A percentile compares a stretch with the other conserved stretches of the same genome.
Conservation (phyloP, 352 stramenopile species). For the Phytopythium mirpurense region DNA sequence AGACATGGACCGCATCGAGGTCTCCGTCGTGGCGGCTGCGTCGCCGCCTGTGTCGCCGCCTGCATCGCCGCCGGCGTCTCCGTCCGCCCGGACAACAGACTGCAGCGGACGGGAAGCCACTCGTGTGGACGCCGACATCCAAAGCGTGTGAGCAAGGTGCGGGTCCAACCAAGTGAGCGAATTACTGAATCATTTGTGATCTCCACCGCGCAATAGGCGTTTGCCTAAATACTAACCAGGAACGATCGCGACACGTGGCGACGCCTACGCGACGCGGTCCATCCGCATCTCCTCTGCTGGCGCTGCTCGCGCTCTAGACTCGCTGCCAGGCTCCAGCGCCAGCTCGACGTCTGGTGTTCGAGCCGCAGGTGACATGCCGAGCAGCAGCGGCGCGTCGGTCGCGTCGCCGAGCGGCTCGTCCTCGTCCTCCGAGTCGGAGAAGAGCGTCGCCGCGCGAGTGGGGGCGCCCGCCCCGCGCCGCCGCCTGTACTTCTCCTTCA, state of each 20-base stretch:
- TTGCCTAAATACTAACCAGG: not conserved
- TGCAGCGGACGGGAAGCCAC: not conserved
- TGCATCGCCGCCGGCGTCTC: not conserved
- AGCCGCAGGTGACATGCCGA: conserved; percentile 3
- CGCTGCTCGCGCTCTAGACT: not conserved
- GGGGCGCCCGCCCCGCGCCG: not conserved
- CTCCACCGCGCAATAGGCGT: too few species aligned
- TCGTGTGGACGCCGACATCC: not conserved
- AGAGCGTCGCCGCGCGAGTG: not conserved
- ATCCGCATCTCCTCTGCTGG: conserved; percentile 1
- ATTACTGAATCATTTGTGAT: too few species aligned
- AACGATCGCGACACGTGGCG: not conserved
- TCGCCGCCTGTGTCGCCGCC: not conserved
- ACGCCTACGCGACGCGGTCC: conserved; percentile 3
- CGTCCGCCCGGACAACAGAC: not conserved
- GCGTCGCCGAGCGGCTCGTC: not conserved
- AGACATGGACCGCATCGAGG: conserved; percentile 5
- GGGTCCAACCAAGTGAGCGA: too few species aligned
- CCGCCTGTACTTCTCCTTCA: conserved; percentile 5
- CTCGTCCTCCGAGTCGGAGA: conserved; percentile 8
- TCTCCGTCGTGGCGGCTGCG: not conserved
- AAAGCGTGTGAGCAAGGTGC: conserved; percentile 2
- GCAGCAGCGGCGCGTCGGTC: conserved; percentile 3
- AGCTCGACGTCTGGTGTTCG: not conserved
- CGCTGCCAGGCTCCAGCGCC: not conserved